Evolutionary conservation across 306 rosid species (phyloP), one percentile per base, ranked within the genome.

Genomic region (Erythrophleum fordii): DNA sequence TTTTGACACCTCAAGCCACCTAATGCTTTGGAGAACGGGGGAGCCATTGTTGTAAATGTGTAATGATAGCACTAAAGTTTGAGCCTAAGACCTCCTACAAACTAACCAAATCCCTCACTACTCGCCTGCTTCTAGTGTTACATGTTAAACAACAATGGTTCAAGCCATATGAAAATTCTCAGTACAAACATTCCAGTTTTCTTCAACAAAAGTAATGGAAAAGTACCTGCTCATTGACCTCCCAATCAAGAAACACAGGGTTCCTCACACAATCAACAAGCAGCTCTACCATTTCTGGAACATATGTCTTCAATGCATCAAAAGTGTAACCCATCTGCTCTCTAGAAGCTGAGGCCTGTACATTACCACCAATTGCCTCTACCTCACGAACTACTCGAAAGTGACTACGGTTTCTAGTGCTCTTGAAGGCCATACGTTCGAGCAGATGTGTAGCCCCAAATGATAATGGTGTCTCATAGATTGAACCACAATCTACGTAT

Each of bases 281-380:
- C 26, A 95, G 90, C 87, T 95, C 99, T 48, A 91, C 97, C 97
- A 93, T 95, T 85, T 91, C 91, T 69, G 97, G 99, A 88, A 88
- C 87, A 87, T 93, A 79, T 2, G 97, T 90, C 89, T 93, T 95
- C 83, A 95, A 83, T 78, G 96, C 92, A 89, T 88, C 94, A 85
- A 85, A 90, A 37, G 97, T 89, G 83, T 95, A 95, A 83, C 94
- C 88, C 97, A 95, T 95, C 90, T 90, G 99, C 85, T 95, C 99
- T 77, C 94, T 84, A 73, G 95, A 90, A 84, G 97, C 94, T 0
- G 95, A 95, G 22, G 97, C 97, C 48, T 89, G 95, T 78, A 93
- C 91, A 75, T 75, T 88, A 62, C 99, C 97, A 82, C 99, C 97
- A 83, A 95, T 89, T 20, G 97, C 99, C 94, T 95, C 97, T 44